Percentiles rank a stretch among this genome's conserved stretches.
These are phyloP conservation scores for Rossbeevera mucosa DNA, from an alignment of 768 basidiomycete species.

Conservation along the genomic window DNA sequence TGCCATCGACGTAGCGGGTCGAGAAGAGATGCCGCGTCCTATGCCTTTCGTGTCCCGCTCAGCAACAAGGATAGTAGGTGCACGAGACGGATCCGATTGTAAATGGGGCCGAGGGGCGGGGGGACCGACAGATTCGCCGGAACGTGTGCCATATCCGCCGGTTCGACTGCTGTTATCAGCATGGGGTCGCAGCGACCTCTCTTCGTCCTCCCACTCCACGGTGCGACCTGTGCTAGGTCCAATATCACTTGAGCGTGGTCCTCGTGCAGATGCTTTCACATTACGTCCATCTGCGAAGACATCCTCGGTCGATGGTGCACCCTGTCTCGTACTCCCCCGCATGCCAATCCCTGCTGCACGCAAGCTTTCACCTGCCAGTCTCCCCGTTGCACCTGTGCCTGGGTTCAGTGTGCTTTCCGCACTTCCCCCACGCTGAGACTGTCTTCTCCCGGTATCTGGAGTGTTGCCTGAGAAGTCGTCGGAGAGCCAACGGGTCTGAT, in stretches of 20 bases:
- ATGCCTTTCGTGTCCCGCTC: slow-evolving; percentile 22
- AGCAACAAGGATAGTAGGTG: slow-evolving; percentile 7
- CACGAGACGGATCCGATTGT: slow-evolving; percentile 25
- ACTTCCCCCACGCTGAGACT: slow-evolving; percentile 60
- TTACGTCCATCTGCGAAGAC: slow-evolving; percentile 31
- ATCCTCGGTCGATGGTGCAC: slow-evolving; percentile 31
- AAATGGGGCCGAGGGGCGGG: slow-evolving; percentile 20
- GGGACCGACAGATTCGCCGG: slow-evolving; percentile 13
- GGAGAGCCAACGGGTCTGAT: slow-evolving; percentile 52
- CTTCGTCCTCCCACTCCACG: slow-evolving; percentile 26
- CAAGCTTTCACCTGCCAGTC: slow-evolving; percentile 63
- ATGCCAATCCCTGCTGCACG: slow-evolving; percentile 64
- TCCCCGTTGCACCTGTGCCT: slow-evolving; percentile 39
- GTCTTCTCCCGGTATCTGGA: slow-evolving; percentile 42
- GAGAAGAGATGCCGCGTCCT: slow-evolving; percentile 17
- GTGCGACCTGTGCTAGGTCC: slow-evolving; percentile 6
- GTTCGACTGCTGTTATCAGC: slow-evolving; percentile 21
- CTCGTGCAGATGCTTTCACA: slow-evolving; percentile 12
- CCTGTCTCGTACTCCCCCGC: slow-evolving; percentile 28
- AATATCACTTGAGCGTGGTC: slow-evolving; percentile 11
- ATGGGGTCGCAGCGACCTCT: slow-evolving; percentile 15
- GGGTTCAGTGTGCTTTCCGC: slow-evolving; percentile 59
- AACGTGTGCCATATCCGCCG: slow-evolving; percentile 22
- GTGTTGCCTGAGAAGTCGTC: slow-evolving; percentile 39
- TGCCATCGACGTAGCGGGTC: slow-evolving; percentile 57